Evolutionary conservation across 371 early-diverging fungal species (phyloP).

Genomic region (Funneliformis caledonium): DNA sequence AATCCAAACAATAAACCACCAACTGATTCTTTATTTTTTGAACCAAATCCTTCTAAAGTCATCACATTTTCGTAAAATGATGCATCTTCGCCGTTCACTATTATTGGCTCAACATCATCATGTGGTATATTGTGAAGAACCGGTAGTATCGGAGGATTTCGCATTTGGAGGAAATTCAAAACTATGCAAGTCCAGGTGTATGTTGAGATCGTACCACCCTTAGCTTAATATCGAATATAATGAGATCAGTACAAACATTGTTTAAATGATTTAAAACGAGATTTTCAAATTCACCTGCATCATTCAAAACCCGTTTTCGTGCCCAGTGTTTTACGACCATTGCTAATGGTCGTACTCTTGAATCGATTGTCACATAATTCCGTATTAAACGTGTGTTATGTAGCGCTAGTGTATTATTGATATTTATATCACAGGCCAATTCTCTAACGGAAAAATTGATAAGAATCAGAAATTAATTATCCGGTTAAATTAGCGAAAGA

Average conservation of each 20-base stretch:
- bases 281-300: constrained; percentile 59
- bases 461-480: neutral
- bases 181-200: constrained; percentile 94
- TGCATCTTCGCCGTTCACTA: constrained; percentile 58
- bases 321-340: constrained; percentile 87
- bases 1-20: constrained; percentile 85
- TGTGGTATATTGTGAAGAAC: constrained; percentile 69
- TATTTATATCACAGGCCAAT: constrained; percentile 83
- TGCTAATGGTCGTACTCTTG: constrained; percentile 76
- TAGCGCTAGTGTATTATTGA: constrained; percentile 79
- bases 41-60: constrained; percentile 66
- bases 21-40: constrained; percentile 63
- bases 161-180: constrained; percentile 87
- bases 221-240: constrained; percentile 10
- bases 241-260: neutral
- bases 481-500: neutral
- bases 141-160: constrained; percentile 89
- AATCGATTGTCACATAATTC: constrained; percentile 78
- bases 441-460: constrained; percentile 39
- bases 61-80: constrained; percentile 75
- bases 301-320: constrained; percentile 69
- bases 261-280: neutral
- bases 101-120: constrained; percentile 43
- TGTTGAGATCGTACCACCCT: constrained; percentile 89
- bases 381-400: constrained; percentile 80